Evolutionary conservation across 495 filamentous ascomycete species (phyloP), one percentile per base, ranked within the genome.

Genomic region (Acidiella bohemica): DNA sequence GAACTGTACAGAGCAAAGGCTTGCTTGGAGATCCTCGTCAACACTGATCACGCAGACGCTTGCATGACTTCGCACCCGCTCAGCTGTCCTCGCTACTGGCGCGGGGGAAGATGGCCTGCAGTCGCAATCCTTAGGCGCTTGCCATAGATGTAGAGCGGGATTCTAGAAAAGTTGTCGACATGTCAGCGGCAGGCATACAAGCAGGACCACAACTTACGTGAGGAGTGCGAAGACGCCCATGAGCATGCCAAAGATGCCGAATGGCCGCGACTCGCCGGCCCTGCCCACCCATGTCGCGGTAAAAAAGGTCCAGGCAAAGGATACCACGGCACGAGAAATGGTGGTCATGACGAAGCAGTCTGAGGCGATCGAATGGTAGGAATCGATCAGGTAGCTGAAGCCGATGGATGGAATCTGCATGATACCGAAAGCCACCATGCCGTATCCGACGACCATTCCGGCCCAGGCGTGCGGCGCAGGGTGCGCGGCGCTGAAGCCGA

Each of bases 241-340:
- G 5, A 58, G 34, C 53, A 58, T 56, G 19, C 53, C 53, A 42
- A 56, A 58, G 23, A 58, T 52, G 1, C 55, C 55, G 32, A 58
- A 58, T 10, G 55, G 55, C 37, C 51, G 41, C 5, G 53, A 53
- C 1, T 50, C 33, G 10, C 55, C 55, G 5, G 22, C 24, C 1
- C 33, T 6, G 1, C 21, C 37, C 4, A 51, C 37, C 55, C 55
- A 58, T 21, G 38, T 28, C 3, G 47, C 47, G 2, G 46, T 47
- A 29, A 58, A 58, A 33, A 53, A 58, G 1, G 53, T 58, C 53
- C 53, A 58, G 17, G 47, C 46, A 33, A 58, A 58, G 7, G 47
- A 44, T 12, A 58, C 43, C n/a, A 58, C 45, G 13, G 53, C 46
- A 11, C 53, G 40, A 1, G 35, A n/a, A 26, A 40, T 49, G 5